phyloP scores from a whole-genome alignment of 192 early-diverging fungal genomes.

The Linnemannia zychae region DNA sequence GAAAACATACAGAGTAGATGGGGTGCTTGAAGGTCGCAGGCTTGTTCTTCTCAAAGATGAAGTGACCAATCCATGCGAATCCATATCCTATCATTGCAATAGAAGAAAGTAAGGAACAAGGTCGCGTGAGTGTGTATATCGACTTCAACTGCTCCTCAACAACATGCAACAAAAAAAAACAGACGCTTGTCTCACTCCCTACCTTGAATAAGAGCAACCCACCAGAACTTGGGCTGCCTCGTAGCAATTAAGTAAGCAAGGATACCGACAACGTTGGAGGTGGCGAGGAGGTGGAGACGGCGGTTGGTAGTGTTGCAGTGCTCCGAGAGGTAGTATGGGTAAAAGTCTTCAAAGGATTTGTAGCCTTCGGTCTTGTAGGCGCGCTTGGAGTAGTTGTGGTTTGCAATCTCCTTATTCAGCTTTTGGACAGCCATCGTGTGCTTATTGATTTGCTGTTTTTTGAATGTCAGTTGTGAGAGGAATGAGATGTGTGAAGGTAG shows the following conservation, averaged over 20 bases:
- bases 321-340: slow-evolving; percentile 78
- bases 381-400: slow-evolving; percentile 63
- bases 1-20: slow-evolving; percentile 60
- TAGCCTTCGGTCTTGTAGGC: slow-evolving; percentile 59
- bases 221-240: slow-evolving; percentile 44
- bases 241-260: slow-evolving; percentile 32
- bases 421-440: slow-evolving; percentile 31
- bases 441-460: no score
- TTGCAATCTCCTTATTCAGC: slow-evolving; percentile 52
- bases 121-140: neutral
- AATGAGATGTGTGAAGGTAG: no score
- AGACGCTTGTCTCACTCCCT: neutral
- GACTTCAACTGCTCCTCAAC: no score
- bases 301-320: slow-evolving; percentile 66
- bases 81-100: slow-evolving; percentile 59
- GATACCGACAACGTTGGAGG: slow-evolving; percentile 53
- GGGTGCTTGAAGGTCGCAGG: slow-evolving; percentile 83
- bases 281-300: slow-evolving; percentile 67
- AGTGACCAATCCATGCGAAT: slow-evolving; percentile 79
- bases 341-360: slow-evolving; percentile 70
- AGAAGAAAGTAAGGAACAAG: neutral
- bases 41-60: slow-evolving; percentile 72
- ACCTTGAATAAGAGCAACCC: slow-evolving; percentile 56
- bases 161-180: no score
- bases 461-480: no score